These are phyloP conservation scores for Camellia japonica DNA, from an alignment of 148 eudicot species.

Conservation along the genomic window DNA sequence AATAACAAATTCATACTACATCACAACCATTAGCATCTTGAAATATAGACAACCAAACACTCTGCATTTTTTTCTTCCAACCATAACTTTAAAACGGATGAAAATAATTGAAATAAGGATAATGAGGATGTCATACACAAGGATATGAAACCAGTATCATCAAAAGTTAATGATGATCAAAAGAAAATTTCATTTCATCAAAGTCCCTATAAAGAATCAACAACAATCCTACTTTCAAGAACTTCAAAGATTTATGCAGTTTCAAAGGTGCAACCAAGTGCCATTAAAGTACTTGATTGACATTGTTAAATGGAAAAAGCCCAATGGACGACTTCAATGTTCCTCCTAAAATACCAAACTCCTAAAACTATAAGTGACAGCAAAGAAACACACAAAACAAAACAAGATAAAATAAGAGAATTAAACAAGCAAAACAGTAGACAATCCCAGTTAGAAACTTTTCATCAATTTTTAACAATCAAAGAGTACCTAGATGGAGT, in stretches of 20 bases:
- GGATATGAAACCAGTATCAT: background rate
- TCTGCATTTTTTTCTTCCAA: background rate
- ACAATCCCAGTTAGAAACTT: background rate
- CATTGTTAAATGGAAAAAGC: background rate
- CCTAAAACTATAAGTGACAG: background rate
- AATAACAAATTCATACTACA: background rate
- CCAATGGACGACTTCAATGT: background rate
- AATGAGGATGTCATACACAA: background rate
- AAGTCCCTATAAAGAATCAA: background rate
- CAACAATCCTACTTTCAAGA: background rate
- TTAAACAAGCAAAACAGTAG: background rate
- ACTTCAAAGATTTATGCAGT: background rate
- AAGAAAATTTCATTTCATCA: conserved; percentile 6
- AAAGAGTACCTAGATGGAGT: background rate
- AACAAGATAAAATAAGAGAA: background rate
- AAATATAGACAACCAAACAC: background rate
- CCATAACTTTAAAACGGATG: background rate
- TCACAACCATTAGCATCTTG: background rate
- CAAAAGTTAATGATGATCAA: background rate
- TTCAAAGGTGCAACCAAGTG: background rate
- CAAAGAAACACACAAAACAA: background rate
- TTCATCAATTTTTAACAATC: background rate
- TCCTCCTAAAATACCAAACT: background rate
- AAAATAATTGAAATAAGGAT: background rate
- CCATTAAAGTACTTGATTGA: background rate